A percentile compares a stretch with the other conserved stretches of the same genome.
Conservation (phyloP, 768 basidiomycete species). For the Psilocybe sp. region DNA sequence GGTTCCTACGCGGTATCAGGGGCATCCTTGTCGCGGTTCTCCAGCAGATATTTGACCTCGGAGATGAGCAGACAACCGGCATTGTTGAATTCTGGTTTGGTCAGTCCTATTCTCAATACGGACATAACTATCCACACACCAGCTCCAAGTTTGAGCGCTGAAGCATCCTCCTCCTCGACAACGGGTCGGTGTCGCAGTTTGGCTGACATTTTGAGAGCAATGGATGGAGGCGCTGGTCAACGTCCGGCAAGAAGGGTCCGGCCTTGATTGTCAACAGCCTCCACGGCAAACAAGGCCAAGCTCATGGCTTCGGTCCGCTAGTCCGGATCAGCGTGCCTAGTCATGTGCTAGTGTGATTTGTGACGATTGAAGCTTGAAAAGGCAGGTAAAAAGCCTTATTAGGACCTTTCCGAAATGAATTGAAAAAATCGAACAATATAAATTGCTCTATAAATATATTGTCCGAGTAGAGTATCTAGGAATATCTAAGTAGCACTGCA, state of each 20-base stretch:
- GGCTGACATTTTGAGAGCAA: conserved; percentile 42
- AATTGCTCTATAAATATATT: no score
- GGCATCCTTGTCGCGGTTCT: conserved; percentile 83
- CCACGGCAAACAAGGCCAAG: no score
- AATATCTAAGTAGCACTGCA: no score
- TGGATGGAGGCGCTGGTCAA: neutral
- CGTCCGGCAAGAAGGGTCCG: no score
- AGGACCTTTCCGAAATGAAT: no score
- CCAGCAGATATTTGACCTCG: conserved; percentile 87
- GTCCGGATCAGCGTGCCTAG: no score
- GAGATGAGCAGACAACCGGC: conserved; percentile 89
- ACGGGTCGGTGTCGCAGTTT: conserved; percentile 63
- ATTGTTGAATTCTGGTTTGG: conserved; percentile 76
- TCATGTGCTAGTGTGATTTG: no score
- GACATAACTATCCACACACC: conserved; percentile 34
- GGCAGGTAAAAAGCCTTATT: no score
- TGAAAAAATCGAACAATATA: no score
- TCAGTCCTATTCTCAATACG: neutral
- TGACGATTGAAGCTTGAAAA: no score
- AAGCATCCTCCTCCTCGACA: conserved; percentile 82
- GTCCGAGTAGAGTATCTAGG: no score
- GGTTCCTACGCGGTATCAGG: conserved; percentile 77
- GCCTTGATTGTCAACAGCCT: neutral
- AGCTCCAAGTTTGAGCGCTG: conserved; percentile 77
- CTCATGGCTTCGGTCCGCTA: no score